phyloP scores from a whole-genome alignment of 2,329 filamentous ascomycete genomes.

The Orbilia brochopaga region DNA sequence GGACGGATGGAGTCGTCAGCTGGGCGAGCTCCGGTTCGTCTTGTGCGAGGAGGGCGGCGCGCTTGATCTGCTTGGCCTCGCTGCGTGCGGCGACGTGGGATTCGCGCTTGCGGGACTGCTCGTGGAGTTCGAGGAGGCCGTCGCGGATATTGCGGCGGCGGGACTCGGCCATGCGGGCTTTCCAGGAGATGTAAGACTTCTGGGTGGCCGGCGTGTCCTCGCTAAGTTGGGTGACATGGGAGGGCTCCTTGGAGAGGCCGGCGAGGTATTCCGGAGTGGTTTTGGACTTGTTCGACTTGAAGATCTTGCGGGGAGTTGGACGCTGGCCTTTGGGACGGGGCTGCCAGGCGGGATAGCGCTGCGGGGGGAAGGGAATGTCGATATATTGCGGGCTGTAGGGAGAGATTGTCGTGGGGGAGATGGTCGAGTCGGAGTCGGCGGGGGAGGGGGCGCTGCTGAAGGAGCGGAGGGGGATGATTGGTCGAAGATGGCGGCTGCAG shows the following conservation, averaged over 20 bases:
- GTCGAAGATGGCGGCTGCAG: conserved; percentile 41
- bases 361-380: conserved; percentile 47
- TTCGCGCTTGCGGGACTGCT: conserved; percentile 65
- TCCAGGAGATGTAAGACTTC: conserved; percentile 66
- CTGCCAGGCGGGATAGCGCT: conserved; percentile 37
- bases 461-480: conserved; percentile 17
- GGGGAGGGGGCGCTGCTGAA: conserved; percentile 30
- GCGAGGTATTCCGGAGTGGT: conserved; percentile 37
- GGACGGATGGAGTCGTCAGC: conserved; percentile 73
- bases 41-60: conserved; percentile 64
- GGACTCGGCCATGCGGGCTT: conserved; percentile 72
- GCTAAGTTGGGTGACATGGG: conserved; percentile 57
- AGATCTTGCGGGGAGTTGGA: conserved; percentile 39
- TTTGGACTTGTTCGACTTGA: conserved; percentile 24
- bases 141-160: conserved; percentile 75
- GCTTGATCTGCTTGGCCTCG: conserved; percentile 61
- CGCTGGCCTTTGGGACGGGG: conserved; percentile 38
- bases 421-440: background rate
- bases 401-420: conserved; percentile 23
- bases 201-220: conserved; percentile 54
- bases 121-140: conserved; percentile 73
- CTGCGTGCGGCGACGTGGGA: conserved; percentile 59
- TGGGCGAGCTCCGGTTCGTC: conserved; percentile 77
- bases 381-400: conserved; percentile 44
- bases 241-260: conserved; percentile 53